These are phyloP conservation scores for Ceratonia siliqua DNA, from an alignment of 306 rosid genomes.

Conservation along the genomic window DNA sequence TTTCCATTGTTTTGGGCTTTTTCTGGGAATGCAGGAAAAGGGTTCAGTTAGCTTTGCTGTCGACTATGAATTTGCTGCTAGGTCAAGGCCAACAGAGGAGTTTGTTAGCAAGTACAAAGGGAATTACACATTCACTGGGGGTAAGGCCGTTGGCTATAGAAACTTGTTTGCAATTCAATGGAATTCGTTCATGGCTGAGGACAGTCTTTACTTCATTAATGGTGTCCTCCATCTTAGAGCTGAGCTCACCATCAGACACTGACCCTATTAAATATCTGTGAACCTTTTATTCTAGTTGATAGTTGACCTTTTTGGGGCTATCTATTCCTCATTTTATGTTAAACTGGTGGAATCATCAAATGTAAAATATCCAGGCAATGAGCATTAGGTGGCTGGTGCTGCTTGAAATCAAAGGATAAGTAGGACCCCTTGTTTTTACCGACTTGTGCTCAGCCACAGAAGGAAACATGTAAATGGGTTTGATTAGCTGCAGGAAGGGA, in stretches of 20 bases:
- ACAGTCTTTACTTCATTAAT: conserved; percentile 79
- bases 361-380: conserved; percentile 29
- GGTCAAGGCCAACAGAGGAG: conserved; percentile 79
- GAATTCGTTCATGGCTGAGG: conserved; percentile 84
- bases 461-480: conserved; percentile 33
- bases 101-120: conserved; percentile 95
- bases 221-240: conserved; percentile 96
- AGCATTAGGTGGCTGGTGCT: conserved; percentile 19
- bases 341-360: background rate
- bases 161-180: conserved; percentile 87
- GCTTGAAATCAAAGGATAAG: conserved; percentile 17
- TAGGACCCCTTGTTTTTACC: background rate
- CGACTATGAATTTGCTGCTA: conserved; percentile 92
- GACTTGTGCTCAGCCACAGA: background rate
- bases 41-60: conserved; percentile 91
- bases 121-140: conserved; percentile 92
- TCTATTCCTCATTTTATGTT: conserved; percentile 4
- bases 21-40: conserved; percentile 96
- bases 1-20: conserved; percentile 93
- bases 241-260: conserved; percentile 81
- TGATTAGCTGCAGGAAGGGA: conserved; percentile 5
- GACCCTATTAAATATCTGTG: conserved; percentile 30
- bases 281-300: conserved; percentile 24
- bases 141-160: conserved; percentile 96
- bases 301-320: conserved; percentile 18